phyloP scores from a whole-genome alignment of 495 filamentous ascomycete genomes.

The Neurospora sublineolata region DNA sequence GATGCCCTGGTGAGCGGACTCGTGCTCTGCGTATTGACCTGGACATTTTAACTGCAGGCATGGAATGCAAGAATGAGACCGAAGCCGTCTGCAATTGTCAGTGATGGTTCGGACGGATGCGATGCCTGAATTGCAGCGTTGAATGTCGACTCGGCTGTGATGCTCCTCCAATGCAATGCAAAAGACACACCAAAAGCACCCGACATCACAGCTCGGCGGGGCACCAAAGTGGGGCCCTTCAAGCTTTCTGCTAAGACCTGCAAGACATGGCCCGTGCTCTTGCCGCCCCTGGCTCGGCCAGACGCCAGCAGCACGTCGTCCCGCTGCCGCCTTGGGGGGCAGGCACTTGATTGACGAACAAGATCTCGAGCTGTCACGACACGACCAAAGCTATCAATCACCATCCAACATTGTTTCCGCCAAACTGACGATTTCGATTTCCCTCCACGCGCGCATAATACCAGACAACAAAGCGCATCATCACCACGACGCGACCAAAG shows the following conservation, averaged over 20 bases:
- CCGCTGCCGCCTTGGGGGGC: neutral
- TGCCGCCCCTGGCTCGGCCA: neutral
- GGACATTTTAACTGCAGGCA: neutral
- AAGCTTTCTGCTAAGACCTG: neutral
- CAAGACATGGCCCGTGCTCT: neutral
- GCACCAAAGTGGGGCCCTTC: neutral
- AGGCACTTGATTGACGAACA: neutral
- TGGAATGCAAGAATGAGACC: neutral
- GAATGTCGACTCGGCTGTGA: neutral
- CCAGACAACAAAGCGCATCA: neutral
- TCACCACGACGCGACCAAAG: neutral
- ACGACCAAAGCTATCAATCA: neutral
- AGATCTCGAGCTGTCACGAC: neutral
- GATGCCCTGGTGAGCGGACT: neutral
- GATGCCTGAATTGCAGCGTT: neutral
- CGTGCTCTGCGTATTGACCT: neutral
- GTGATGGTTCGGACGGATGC: neutral
- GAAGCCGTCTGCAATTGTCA: neutral
- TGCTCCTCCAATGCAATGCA: neutral
- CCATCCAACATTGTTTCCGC: neutral
- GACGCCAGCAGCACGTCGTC: neutral
- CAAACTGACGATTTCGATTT: neutral
- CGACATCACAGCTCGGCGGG: neutral
- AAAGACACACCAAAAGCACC: neutral
- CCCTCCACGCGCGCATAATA: neutral